Conservation (phyloP, 768 basidiomycete species). For the Lentinula raphanica region DNA sequence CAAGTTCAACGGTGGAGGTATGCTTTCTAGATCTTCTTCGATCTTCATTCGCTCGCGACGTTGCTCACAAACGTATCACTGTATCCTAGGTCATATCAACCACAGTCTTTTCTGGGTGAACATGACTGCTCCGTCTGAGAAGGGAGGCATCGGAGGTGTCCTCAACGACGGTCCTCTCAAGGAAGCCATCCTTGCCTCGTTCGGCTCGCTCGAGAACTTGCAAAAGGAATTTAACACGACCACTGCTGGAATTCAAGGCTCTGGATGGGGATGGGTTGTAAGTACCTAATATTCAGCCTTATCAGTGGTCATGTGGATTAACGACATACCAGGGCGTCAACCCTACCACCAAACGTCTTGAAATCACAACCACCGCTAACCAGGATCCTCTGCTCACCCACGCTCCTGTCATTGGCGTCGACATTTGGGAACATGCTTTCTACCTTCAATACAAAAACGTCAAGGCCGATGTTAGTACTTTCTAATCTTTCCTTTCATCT, state of each 20-base stretch:
- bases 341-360: conserved; percentile 61
- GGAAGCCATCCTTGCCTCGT: conserved; percentile 53
- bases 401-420: conserved; percentile 84
- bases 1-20: conserved; percentile 91
- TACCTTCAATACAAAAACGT: conserved; percentile 97
- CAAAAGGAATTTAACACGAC: conserved; percentile 81
- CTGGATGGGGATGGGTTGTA: conserved; percentile 96
- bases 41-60: neutral
- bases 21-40: neutral
- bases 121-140: conserved; percentile 59
- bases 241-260: conserved; percentile 85
- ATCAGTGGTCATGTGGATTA: no score
- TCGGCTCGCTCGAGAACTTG: conserved; percentile 66
- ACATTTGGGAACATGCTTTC: conserved; percentile 95
- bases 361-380: conserved; percentile 89
- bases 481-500: neutral
- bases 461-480: conserved; percentile 75
- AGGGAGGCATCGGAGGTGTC: conserved; percentile 56
- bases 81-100: conserved; percentile 76
- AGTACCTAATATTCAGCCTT: conserved; percentile 24
- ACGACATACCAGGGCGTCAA: conserved; percentile 54
- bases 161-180: conserved; percentile 64
- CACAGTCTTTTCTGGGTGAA: conserved; percentile 97
- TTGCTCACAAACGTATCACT: neutral
- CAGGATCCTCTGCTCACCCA: conserved; percentile 85